phyloP scores from a whole-genome alignment of 148 eudicot species.

The Bassia scoparia region DNA sequence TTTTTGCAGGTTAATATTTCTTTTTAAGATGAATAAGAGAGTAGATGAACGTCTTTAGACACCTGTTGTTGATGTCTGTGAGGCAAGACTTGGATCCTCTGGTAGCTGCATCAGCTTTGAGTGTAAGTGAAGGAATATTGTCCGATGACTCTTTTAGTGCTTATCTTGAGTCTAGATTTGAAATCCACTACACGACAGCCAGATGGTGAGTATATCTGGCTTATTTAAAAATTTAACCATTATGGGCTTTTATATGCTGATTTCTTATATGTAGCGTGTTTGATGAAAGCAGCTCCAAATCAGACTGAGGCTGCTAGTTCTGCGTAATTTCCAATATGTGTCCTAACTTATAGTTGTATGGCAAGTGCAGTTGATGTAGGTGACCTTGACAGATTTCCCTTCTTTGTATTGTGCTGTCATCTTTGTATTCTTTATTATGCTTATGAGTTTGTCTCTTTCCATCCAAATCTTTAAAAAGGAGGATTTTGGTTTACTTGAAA shows the following conservation, averaged over 20 bases:
- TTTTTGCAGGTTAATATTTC: conserved; percentile 62
- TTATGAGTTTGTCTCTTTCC: no score
- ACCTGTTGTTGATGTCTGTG: conserved; percentile 70
- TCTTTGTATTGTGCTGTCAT: neutral
- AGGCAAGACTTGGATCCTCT: conserved; percentile 62
- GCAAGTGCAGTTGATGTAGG: conserved; percentile 85
- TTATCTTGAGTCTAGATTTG: conserved; percentile 71
- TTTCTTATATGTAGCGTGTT: conserved; percentile 18
- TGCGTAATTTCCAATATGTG: conserved; percentile 80
- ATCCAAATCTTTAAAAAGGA: no score
- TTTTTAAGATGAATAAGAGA: conserved; percentile 72
- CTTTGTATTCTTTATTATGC: neutral
- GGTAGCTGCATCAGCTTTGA: conserved; percentile 44
- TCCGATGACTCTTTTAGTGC: conserved; percentile 77
- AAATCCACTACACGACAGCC: conserved; percentile 73
- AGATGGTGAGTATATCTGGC: conserved; percentile 53
- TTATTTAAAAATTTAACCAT: neutral
- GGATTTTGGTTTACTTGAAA: no score
- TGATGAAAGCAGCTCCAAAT: conserved; percentile 77
- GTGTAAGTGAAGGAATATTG: conserved; percentile 67
- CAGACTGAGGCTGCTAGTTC: conserved; percentile 78
- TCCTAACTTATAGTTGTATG: conserved; percentile 77
- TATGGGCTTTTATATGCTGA: neutral
- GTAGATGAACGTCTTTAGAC: conserved; percentile 75
- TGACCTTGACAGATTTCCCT: conserved; percentile 23